These are phyloP conservation scores for Ogataea angusta DNA, from an alignment of 805 yeast species.

Conservation along the genomic window DNA sequence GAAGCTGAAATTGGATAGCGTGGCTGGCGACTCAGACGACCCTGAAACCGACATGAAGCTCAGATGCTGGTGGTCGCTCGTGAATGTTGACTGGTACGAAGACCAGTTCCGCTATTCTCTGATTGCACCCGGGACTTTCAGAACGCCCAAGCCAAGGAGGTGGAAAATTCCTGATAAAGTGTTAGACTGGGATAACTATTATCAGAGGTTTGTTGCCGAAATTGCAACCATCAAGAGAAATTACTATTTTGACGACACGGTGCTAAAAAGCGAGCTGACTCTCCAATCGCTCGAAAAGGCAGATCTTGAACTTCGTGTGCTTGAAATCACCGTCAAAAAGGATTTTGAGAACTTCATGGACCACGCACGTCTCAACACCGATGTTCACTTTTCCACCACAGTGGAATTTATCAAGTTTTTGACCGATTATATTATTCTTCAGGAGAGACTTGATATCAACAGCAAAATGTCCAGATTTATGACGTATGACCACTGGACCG, in stretches of 20 bases:
- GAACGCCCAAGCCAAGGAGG: slow-evolving; percentile 26
- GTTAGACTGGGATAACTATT: slow-evolving; percentile 24
- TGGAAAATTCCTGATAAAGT: slow-evolving; percentile 17
- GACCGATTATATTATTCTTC: slow-evolving; percentile 15
- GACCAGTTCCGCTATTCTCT: slow-evolving; percentile 25
- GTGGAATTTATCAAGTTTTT: slow-evolving; percentile 21
- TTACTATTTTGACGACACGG: slow-evolving; percentile 27
- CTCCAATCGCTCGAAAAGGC: slow-evolving; percentile 23
- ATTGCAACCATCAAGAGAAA: slow-evolving; percentile 26
- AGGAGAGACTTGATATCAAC: slow-evolving; percentile 30
- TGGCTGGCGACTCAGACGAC: slow-evolving; percentile 7
- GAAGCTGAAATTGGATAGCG: slow-evolving; percentile 23
- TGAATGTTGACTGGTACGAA: slow-evolving; percentile 35
- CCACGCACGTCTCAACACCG: slow-evolving; percentile 13
- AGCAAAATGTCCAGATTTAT: slow-evolving; percentile 29
- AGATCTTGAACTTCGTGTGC: slow-evolving; percentile 24
- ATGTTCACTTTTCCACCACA: slow-evolving; percentile 8
- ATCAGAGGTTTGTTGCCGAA: slow-evolving; percentile 22
- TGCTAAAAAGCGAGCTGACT: slow-evolving; percentile 12
- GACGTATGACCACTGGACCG: slow-evolving; percentile 25
- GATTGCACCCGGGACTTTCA: slow-evolving; percentile 21
- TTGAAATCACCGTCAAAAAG: slow-evolving; percentile 20
- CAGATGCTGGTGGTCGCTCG: slow-evolving; percentile 31
- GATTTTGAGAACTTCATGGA: slow-evolving; percentile 25
- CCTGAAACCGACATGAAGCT: slow-evolving; percentile 12